phyloP scores from a whole-genome alignment of 176 grass and related monocot genomes.

The sorghum (Sorghum bicolor) region Sorghum_bicolor_NCBIv3 NC_012873.2:66923001-66923500 shows the following conservation, averaged over 20 bases:
- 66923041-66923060: background rate
- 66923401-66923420: background rate
- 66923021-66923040: constrained; percentile 3
- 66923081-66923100: background rate
- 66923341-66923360: background rate
- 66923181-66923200: constrained; percentile 6
- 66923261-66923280: constrained; percentile 17
- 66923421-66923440: background rate
- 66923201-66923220: constrained; percentile 23
- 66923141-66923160: background rate
- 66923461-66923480: constrained; percentile 48
- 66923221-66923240: constrained; percentile 8
- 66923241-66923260: constrained; percentile 21
- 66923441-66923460: constrained; percentile 19
- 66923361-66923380: background rate
- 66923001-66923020: background rate
- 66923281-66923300: background rate
- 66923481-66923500: constrained; percentile 61
- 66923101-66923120: background rate
- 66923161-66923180: background rate
- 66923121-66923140: background rate
- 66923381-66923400: background rate
- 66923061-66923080: constrained; percentile 12
- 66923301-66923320: background rate
- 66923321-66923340: background rate